These are phyloP conservation scores for Discostella pseudostelligera DNA, from an alignment of 108 stramenopile genomes.

Conservation along the genomic window DNA sequence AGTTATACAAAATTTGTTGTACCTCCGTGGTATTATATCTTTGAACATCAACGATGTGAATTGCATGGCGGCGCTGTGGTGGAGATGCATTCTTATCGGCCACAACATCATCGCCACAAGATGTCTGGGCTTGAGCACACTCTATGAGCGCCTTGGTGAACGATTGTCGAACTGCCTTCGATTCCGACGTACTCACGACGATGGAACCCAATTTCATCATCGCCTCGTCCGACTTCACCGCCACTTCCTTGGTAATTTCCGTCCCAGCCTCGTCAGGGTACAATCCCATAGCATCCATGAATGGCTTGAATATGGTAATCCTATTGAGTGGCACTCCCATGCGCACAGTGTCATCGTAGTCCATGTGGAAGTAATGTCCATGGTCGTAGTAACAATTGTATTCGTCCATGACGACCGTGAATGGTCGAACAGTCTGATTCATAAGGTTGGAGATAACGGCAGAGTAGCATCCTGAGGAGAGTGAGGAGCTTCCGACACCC, in stretches of 20 bases:
- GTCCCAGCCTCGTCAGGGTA: constrained; percentile 45
- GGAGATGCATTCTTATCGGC: not conserved
- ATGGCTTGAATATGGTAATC: constrained; percentile 73
- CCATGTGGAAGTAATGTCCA: constrained; percentile 82
- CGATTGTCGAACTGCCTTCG: constrained; percentile 53
- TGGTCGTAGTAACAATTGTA: constrained; percentile 79
- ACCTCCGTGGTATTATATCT: constrained; percentile 67
- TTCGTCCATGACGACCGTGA: constrained; percentile 75
- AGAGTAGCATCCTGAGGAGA: constrained; percentile 69
- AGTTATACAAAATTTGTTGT: constrained; percentile 80
- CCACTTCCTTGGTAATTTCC: constrained; percentile 18
- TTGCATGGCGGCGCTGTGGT: not conserved
- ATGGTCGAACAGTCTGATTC: constrained; percentile 69
- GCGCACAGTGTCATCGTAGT: constrained; percentile 65
- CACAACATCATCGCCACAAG: constrained; percentile 5
- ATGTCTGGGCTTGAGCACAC: constrained; percentile 30
- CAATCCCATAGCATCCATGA: constrained; percentile 69
- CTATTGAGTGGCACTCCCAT: constrained; percentile 64
- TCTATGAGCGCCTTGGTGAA: constrained; percentile 58
- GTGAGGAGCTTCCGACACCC: constrained; percentile 43
- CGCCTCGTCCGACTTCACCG: constrained; percentile 6
- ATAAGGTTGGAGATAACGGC: constrained; percentile 60
- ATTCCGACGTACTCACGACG: constrained; percentile 64
- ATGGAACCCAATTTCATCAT: constrained; percentile 71
- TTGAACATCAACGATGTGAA: constrained; percentile 66